Evolutionary conservation across 257 asterid species (phyloP), one percentile per base, ranked within the genome.

Genomic region (Marsdenia floribunda): DNA sequence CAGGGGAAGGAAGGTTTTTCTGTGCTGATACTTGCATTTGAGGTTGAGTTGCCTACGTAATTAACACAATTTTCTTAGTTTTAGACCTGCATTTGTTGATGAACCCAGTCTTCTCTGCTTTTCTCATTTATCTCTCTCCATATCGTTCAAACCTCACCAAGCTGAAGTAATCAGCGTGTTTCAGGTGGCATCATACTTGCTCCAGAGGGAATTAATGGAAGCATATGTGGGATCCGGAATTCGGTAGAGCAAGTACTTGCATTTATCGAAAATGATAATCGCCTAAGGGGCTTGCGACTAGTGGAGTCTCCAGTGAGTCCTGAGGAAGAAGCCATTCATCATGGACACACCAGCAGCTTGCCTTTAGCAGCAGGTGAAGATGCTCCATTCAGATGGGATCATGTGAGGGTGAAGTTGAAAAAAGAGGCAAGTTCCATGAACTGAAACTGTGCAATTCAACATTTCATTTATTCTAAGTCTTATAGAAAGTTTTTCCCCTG

Each of bases 101-200:
- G 71, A 66, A 0, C 16, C 71, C 50, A 18, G 0, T 66, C 71
- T 33, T 13, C 21, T 13, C 6, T 21, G 40, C 19, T 67, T 29
- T 78, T 55, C 35, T 16, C 15, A 13, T 63, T 14, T 12, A 22
- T 37, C 14, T 33, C 49, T 49, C 68, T 73, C 58, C 52, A 40
- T 53, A 63, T 18, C 59, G 55, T 76, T 70, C 63, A 70, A 76
- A 76, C 91, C 90, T 90, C 82, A 87, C 96, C 81, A 77, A 93
- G 91, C 92, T 84, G 92, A 87, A 77, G 68, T 80, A 75, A 81
- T 81, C 98, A 95, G 98, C 89, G 90, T 76, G 97, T 94, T 82
- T 94, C 97, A 88, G 99, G 99, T 75, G 99, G 99, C 55, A 90
- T 95, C 66, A 92, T 95, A 77, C 98, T 95, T 67, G 99, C 99